These are phyloP conservation scores for Triticum monococcum DNA, from an alignment of 176 grass and related monocot genomes.

Conservation along the genomic window DNA sequence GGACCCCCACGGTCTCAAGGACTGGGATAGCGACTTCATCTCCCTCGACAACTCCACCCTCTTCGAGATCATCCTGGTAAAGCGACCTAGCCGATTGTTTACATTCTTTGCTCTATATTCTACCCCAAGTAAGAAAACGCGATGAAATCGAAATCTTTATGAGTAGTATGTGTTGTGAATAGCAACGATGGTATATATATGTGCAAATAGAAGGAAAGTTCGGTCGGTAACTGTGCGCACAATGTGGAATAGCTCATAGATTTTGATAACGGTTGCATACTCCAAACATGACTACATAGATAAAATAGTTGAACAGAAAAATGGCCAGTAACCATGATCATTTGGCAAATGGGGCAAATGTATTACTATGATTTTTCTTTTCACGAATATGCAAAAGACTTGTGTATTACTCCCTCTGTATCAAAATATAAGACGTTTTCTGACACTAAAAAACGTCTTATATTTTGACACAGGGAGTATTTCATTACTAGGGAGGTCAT, in stretches of 20 bases:
- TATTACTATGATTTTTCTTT: no score
- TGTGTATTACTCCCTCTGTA: no score
- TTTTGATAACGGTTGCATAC: not conserved
- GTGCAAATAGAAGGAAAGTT: not conserved
- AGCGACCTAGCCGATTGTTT: not conserved
- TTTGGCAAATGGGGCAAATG: no score
- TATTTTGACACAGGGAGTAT: no score
- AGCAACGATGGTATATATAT: not conserved
- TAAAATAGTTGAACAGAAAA: not conserved
- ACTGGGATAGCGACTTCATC: conserved; percentile 60
- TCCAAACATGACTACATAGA: not conserved
- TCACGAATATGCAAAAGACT: no score
- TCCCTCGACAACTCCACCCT: conserved; percentile 53
- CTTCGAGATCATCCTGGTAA: conserved; percentile 67
- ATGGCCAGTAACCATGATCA: not conserved
- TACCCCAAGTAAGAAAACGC: not conserved
- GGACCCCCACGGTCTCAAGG: conserved; percentile 50
- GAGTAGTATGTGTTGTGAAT: not conserved
- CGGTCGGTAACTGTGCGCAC: not conserved
- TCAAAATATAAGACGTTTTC: no score
- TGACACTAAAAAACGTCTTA: no score
- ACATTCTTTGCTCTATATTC: not conserved
- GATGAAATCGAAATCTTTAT: no score
- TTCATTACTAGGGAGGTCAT: no score
- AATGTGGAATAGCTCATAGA: not conserved